These are phyloP conservation scores for Exidia glandulosa DNA, from an alignment of 768 basidiomycete genomes.

Conservation along the genomic window DNA sequence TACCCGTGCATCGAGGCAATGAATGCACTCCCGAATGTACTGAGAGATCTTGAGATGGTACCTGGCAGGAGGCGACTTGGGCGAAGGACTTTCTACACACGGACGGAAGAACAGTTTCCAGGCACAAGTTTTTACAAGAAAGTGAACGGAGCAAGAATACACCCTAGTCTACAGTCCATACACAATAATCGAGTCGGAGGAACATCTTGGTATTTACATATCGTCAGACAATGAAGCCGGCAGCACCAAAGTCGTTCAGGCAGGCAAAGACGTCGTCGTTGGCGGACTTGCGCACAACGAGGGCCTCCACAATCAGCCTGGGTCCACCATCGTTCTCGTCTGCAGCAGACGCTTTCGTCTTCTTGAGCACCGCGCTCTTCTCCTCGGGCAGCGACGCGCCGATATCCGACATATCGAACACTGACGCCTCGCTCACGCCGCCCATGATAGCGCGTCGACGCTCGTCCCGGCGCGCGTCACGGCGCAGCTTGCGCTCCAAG, in stretches of 20 bases:
- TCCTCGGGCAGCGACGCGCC: conserved; percentile 17
- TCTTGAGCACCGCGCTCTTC: background rate
- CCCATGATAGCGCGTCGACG: background rate
- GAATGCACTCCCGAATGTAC: no score
- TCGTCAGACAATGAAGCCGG: background rate
- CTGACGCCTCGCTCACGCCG: conserved; percentile 6
- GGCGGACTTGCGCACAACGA: conserved; percentile 69
- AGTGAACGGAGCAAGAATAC: no score
- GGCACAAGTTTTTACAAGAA: no score
- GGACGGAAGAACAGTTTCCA: no score
- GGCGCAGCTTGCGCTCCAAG: background rate
- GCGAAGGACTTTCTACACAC: no score
- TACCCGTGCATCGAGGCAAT: no score
- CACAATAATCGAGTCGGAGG: no score
- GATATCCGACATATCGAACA: conserved; percentile 8
- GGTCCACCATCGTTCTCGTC: conserved; percentile 21
- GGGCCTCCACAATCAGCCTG: conserved; percentile 68
- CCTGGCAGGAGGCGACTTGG: no score
- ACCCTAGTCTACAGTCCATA: no score
- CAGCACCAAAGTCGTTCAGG: background rate
- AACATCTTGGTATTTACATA: no score
- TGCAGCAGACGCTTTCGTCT: conserved; percentile 2
- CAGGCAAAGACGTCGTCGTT: conserved; percentile 58
- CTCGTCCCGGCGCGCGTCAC: conserved; percentile 1
- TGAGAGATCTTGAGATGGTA: no score